Conservation (phyloP, 495 filamentous ascomycete species). For the Tuber umbilicatum region DNA sequence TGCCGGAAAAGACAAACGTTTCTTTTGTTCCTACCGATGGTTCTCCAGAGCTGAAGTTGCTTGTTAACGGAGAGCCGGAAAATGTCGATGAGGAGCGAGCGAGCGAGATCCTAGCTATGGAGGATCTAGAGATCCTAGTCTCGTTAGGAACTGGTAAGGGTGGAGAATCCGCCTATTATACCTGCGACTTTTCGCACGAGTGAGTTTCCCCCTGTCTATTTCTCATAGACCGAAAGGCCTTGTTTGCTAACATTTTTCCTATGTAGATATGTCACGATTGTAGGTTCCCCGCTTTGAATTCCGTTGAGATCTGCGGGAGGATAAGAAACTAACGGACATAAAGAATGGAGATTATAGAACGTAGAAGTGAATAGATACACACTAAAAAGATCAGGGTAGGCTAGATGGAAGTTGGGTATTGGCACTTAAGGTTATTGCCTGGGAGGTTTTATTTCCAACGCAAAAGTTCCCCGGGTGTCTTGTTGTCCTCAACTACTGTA, state of each 20-base stretch:
- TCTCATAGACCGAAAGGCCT: slow-evolving; percentile 2
- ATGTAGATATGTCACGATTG: slow-evolving; percentile 38
- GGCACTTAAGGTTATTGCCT: slow-evolving; percentile 13
- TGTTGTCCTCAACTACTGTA: neutral
- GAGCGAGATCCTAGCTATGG: slow-evolving; percentile 74
- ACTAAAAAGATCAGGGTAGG: neutral
- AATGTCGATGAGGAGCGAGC: slow-evolving; percentile 83
- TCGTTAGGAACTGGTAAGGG: slow-evolving; percentile 60
- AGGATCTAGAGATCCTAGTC: slow-evolving; percentile 76
- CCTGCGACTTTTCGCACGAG: slow-evolving; percentile 97
- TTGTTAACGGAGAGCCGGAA: slow-evolving; percentile 89
- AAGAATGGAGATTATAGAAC: slow-evolving; percentile 41
- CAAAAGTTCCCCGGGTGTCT: neutral
- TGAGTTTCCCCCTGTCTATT: slow-evolving; percentile 50
- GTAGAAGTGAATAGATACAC: slow-evolving; percentile 12
- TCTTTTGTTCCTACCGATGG: slow-evolving; percentile 86
- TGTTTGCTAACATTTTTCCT: slow-evolving; percentile 15
- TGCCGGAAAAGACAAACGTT: slow-evolving; percentile 80
- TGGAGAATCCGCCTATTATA: slow-evolving; percentile 81
- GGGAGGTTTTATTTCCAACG: neutral
- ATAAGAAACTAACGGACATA: slow-evolving; percentile 17
- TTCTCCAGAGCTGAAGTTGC: slow-evolving; percentile 67
- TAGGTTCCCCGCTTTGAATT: slow-evolving; percentile 20
- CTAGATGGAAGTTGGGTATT: slow-evolving; percentile 12
- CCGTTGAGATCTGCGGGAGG: neutral